A percentile compares a stretch with the other conserved stretches of the same genome.
These are phyloP conservation scores for Monilinia vaccinii-corymbosi DNA, from an alignment of 2,329 filamentous ascomycete species.

Conservation along the genomic window DNA sequence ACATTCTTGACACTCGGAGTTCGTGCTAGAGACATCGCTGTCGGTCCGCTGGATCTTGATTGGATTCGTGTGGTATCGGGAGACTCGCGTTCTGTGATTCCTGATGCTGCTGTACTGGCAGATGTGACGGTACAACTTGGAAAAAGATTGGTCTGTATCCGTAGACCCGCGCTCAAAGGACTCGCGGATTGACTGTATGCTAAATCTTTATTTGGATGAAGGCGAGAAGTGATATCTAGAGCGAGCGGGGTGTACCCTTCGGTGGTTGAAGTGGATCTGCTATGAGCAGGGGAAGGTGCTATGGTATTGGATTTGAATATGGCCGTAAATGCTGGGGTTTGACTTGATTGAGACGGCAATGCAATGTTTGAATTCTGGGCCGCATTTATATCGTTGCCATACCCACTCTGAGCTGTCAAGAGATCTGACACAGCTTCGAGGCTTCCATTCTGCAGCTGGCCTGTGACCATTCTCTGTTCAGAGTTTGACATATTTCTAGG, in stretches of 20 bases:
- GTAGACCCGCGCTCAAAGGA: conserved; percentile 26
- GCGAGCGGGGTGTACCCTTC: conserved; percentile 14
- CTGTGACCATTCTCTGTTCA: conserved; percentile 1
- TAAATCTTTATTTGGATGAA: conserved; percentile 12
- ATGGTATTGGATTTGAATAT: conserved; percentile 33
- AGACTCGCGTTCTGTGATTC: conserved; percentile 14
- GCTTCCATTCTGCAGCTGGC: background rate
- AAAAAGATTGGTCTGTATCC: conserved; percentile 32
- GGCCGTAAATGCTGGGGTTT: conserved; percentile 5
- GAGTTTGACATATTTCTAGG: background rate
- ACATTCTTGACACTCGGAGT: conserved; percentile 53
- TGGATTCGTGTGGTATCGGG: conserved; percentile 11
- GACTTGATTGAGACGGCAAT: background rate
- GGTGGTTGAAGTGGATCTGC: conserved; percentile 8
- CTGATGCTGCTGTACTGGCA: conserved; percentile 16
- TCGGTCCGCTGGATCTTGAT: conserved; percentile 14
- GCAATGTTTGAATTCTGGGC: background rate
- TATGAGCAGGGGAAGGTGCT: conserved; percentile 31
- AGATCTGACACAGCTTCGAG: conserved; percentile 1
- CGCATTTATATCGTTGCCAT: background rate
- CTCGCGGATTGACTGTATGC: conserved; percentile 13
- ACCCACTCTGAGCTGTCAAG: background rate
- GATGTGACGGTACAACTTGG: conserved; percentile 22
- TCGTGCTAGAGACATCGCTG: conserved; percentile 40
- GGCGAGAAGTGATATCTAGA: conserved; percentile 22